Percentiles rank a stretch among this genome's conserved stretches.
Conservation (phyloP, 257 asterid genomes). For the Verbena officinalis region DNA sequence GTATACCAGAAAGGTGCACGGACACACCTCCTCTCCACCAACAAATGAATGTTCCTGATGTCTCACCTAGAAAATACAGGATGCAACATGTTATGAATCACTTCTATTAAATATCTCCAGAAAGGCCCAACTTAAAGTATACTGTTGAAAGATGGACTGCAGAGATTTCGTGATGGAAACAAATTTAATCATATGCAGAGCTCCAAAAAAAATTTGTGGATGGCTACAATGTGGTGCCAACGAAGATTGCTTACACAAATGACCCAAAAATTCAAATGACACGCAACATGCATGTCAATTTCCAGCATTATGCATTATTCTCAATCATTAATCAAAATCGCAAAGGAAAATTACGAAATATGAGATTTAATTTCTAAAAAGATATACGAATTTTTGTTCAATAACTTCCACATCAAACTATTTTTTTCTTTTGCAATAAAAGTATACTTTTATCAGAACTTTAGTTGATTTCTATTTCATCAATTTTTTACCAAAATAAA, state of each 20-base stretch:
- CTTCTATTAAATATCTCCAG: background rate
- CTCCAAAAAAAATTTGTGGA: background rate
- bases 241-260: background rate
- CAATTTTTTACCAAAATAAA: slow-evolving; percentile 8
- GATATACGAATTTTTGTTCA: background rate
- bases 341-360: background rate
- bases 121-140: background rate
- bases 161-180: background rate
- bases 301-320: background rate
- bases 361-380: background rate
- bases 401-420: background rate
- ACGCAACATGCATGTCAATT: background rate
- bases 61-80: slow-evolving; percentile 44
- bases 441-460: background rate
- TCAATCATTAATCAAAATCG: background rate
- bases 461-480: background rate
- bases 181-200: background rate
- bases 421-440: background rate
- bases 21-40: slow-evolving; percentile 58
- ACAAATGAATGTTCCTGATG: slow-evolving; percentile 37
- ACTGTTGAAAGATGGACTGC: background rate
- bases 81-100: background rate
- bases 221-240: background rate
- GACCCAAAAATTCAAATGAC: background rate
- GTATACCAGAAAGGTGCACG: slow-evolving; percentile 50